Evolutionary conservation across 2,329 filamentous ascomycete species (phyloP).

Genomic region (Lasiodiplodia sp.): DNA sequence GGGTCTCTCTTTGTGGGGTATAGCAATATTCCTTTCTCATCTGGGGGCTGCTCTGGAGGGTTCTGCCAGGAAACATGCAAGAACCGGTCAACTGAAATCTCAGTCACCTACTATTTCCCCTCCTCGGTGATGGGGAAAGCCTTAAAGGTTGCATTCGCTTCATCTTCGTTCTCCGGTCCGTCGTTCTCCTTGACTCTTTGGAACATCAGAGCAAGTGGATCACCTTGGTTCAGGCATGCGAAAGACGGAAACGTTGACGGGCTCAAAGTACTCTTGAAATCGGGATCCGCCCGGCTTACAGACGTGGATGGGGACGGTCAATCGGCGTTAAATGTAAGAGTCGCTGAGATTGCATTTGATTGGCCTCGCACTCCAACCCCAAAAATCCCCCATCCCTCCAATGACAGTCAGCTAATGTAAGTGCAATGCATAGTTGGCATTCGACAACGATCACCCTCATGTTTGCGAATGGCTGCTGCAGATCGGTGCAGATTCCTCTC

Average conservation of each 20-base stretch:
- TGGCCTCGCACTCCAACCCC: too few species aligned
- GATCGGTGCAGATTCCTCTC: not conserved
- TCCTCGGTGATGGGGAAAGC: not conserved
- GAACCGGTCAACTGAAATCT: not conserved
- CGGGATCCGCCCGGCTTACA: not conserved
- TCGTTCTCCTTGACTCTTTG: not conserved
- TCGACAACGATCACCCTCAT: not conserved
- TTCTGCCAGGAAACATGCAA: not conserved
- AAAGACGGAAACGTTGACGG: not conserved
- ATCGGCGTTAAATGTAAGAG: conserved; percentile 13
- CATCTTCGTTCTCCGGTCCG: not conserved
- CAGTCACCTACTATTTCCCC: conserved; percentile 2
- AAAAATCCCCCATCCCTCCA: not conserved
- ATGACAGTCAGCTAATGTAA: not conserved
- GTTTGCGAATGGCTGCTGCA: not conserved
- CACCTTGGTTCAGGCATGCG: not conserved
- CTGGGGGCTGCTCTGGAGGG: not conserved
- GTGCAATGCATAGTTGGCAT: not conserved
- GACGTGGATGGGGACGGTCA: not conserved
- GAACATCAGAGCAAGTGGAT: not conserved
- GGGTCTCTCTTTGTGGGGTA: conserved; percentile 12
- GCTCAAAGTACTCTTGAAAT: not conserved
- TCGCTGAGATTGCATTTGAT: not conserved
- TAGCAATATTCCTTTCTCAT: not conserved
- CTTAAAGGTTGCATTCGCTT: not conserved